Conservation (phyloP, 148 eudicot species). For the Bassia scoparia region DNA sequence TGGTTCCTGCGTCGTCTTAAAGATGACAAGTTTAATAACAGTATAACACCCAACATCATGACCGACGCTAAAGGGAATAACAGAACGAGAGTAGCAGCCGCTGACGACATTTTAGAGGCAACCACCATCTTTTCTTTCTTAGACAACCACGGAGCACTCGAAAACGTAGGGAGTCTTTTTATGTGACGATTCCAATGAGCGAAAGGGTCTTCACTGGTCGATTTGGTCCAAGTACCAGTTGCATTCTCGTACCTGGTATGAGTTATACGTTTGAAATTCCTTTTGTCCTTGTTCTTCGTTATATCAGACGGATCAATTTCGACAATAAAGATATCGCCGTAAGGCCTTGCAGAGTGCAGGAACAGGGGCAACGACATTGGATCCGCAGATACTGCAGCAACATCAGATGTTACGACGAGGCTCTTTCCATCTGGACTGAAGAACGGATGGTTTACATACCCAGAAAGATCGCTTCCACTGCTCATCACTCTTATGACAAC, state of each 20-base stretch:
- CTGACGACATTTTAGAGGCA: background rate
- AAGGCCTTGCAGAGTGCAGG: slow-evolving; percentile 23
- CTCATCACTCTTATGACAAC: slow-evolving; percentile 20
- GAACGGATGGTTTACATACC: slow-evolving; percentile 19
- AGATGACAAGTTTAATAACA: background rate
- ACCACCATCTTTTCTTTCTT: background rate
- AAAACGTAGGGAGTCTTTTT: background rate
- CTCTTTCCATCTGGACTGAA: slow-evolving; percentile 23
- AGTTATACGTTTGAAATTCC: slow-evolving; percentile 10
- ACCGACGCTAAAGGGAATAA: background rate
- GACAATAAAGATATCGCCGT: slow-evolving; percentile 24
- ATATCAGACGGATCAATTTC: slow-evolving; percentile 17
- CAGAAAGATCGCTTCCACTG: slow-evolving; percentile 13
- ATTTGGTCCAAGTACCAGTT: slow-evolving; percentile 8
- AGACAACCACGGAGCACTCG: background rate
- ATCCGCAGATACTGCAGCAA: slow-evolving; percentile 27
- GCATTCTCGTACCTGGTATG: slow-evolving; percentile 23
- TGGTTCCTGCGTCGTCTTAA: background rate
- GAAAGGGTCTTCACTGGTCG: background rate
- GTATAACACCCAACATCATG: background rate
- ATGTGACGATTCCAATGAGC: background rate
- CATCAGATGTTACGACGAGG: slow-evolving; percentile 12
- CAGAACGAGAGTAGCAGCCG: background rate
- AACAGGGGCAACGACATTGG: slow-evolving; percentile 25
- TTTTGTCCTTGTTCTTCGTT: slow-evolving; percentile 16